phyloP scores from a whole-genome alignment of 768 basidiomycete species.

The Suillus bovinus region DNA sequence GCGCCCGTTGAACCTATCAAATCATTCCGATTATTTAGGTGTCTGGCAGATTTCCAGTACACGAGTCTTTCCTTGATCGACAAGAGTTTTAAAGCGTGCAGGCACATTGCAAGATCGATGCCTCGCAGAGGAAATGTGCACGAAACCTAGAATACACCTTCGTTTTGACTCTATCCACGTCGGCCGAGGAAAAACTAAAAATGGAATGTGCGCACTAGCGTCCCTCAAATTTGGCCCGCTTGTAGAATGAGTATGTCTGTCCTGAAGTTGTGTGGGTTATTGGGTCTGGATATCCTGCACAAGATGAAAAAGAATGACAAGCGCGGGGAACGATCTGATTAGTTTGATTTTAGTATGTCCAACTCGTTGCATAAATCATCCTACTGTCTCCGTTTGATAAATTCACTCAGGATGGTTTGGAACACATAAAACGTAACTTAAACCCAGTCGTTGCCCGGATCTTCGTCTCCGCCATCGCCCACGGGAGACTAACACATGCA shows the following conservation, averaged over 20 bases:
- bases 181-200: slow-evolving; percentile 58
- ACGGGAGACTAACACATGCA: too few species aligned
- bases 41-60: slow-evolving; percentile 23
- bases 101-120: not conserved
- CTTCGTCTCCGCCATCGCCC: not conserved
- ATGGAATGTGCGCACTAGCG: slow-evolving; percentile 44
- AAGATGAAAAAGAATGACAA: slow-evolving; percentile 67
- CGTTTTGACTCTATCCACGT: slow-evolving; percentile 14
- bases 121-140: slow-evolving; percentile 66
- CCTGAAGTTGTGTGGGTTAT: not conserved
- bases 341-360: not conserved
- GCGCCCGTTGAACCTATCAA: slow-evolving; percentile 32
- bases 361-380: not conserved
- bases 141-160: slow-evolving; percentile 57
- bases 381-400: not conserved
- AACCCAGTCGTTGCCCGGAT: not conserved
- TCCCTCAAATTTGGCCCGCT: slow-evolving; percentile 43
- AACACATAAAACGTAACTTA: not conserved
- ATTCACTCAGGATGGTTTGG: not conserved
- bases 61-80: not conserved
- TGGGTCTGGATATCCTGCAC: slow-evolving; percentile 37
- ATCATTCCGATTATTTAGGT: slow-evolving; percentile 33
- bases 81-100: not conserved
- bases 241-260: slow-evolving; percentile 4
- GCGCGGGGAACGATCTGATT: slow-evolving; percentile 38